phyloP scores from a whole-genome alignment of 108 stramenopile species.

The Cyclostephanos invisitatus region DNA sequence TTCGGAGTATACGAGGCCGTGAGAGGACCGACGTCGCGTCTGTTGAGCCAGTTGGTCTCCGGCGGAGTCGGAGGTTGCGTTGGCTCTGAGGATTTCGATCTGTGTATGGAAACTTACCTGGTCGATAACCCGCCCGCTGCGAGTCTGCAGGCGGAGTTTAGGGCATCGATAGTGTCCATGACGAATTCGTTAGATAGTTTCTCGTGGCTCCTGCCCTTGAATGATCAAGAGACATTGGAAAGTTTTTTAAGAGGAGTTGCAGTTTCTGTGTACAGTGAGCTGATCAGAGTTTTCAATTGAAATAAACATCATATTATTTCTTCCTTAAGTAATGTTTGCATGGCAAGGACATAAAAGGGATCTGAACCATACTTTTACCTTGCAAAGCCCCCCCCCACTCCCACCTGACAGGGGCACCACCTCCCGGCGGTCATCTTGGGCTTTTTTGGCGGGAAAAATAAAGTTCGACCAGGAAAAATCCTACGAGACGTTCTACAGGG shows the following conservation, averaged over 20 bases:
- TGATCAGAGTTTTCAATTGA: conserved; percentile 14
- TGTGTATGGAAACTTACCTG: conserved; percentile 69
- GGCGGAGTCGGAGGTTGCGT: conserved; percentile 71
- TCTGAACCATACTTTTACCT: too few species aligned
- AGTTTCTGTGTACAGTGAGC: conserved; percentile 25
- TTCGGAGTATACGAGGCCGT: conserved; percentile 78
- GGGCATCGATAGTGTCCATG: conserved; percentile 48
- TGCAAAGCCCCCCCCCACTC: too few species aligned
- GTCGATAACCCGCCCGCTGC: conserved; percentile 60
- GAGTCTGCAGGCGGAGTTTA: conserved; percentile 52
- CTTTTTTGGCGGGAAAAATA: too few species aligned
- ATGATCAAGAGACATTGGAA: conserved; percentile 34
- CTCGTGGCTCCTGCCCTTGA: conserved; percentile 29
- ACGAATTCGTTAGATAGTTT: conserved; percentile 42
- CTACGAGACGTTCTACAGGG: too few species aligned
- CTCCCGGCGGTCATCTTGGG: too few species aligned
- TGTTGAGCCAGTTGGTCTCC: conserved; percentile 56
- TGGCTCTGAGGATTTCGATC: conserved; percentile 58
- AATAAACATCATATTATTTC: neutral
- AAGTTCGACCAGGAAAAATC: too few species aligned
- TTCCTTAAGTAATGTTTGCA: too few species aligned
- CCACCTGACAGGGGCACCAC: too few species aligned
- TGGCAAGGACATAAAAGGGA: too few species aligned
- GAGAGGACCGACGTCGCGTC: conserved; percentile 50
- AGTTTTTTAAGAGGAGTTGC: conserved; percentile 23